Percentiles rank a stretch among this genome's conserved stretches.
Evolutionary conservation across 352 stramenopile species (phyloP).

Genomic region (Pythium phragmitis): DNA sequence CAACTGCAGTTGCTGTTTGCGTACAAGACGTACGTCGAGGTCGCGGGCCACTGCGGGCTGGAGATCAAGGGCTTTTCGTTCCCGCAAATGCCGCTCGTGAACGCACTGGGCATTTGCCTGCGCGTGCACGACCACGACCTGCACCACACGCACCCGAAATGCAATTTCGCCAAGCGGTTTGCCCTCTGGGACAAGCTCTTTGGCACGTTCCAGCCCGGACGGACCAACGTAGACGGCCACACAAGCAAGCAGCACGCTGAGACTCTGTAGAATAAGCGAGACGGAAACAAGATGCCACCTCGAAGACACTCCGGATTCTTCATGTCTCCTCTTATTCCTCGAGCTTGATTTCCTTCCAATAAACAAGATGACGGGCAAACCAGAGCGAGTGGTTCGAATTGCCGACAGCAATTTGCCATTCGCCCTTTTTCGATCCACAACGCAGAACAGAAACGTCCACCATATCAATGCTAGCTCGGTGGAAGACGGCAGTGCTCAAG

Average conservation of each 20-base stretch:
- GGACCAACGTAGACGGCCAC: not conserved
- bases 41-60: constrained; percentile 79
- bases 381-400: not conserved
- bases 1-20: constrained; percentile 79
- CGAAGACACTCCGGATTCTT: not conserved
- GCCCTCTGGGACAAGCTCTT: constrained; percentile 87
- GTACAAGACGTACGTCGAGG: constrained; percentile 90
- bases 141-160: constrained; percentile 79
- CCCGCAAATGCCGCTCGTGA: constrained; percentile 76
- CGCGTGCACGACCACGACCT: constrained; percentile 75
- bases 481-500: constrained; percentile 7
- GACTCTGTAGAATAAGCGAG: not conserved
- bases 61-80: constrained; percentile 87
- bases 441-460: not conserved
- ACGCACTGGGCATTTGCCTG: constrained; percentile 53
- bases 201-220: constrained; percentile 57
- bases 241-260: not conserved
- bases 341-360: not conserved
- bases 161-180: constrained; percentile 90
- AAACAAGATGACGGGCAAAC: constrained; percentile 2
- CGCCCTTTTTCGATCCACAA: not conserved
- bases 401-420: not conserved
- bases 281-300: constrained; percentile 2
- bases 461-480: constrained; percentile 6
- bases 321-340: not conserved